Base-by-base conservation (phyloP, 805 yeast species). In the Teunomyces gatunensis region DNA sequence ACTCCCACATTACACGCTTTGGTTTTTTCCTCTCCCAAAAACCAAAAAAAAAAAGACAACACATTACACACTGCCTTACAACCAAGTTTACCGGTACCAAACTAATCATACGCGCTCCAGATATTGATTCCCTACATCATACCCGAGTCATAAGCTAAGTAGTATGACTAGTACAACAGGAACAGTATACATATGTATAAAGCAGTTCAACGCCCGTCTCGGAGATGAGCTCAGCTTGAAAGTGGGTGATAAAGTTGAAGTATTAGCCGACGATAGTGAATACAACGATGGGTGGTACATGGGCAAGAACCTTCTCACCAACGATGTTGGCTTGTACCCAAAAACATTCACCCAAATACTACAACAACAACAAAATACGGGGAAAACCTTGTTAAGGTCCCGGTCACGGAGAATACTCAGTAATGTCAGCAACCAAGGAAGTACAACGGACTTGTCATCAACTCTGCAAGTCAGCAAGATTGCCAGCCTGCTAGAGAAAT, bases 261-360 rank as follows among this genome's bases (percentile, higher is more conserved):
- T 94, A 6, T 80, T 94, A 18, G 89, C 96, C 39, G 97, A 90
- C 66, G 99, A 94, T 67, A 80, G 85, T 52, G 97, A 89, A 60
- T 94, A 87, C 65, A 87, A 88, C 57, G 98, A 94, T 66, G 97
- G 98, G 13, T 94, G 99, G 99, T 94, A 85, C 61, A 86, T 88
- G 76, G 96, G 97, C 3, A 83, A 81, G 50, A 91, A 91, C 56
- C 61, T 89, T 43, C 60, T 79, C 43, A 83, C 92, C 0, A 79
- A 81, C 46, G 78, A 80, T 45, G 92, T 89, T 10, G 99, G 99
- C 0, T 71, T 92, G 36, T 94, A 90, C 60, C 99, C 99, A 11
- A 87, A 87, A 54, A 82, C 89, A 3, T 92, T 92, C 65, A 91
- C 97, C 1, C 84, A 84, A 55, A 61, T 78, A 7, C 65, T 68